Conservation (phyloP, 2,329 filamentous ascomycete species). For the Sporothrix brunneoviolacea region DNA sequence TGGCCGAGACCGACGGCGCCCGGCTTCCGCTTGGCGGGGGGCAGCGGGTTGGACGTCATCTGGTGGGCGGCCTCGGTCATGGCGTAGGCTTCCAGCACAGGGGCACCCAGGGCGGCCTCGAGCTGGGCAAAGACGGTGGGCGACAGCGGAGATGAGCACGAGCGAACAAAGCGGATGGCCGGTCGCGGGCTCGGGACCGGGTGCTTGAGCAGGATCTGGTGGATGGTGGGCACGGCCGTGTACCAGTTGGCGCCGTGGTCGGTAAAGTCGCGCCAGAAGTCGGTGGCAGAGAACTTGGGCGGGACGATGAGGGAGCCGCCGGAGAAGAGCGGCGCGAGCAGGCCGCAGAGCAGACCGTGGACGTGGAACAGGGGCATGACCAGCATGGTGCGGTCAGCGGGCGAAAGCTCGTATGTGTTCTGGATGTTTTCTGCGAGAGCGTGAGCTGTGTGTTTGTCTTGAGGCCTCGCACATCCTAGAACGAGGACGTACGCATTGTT, state of each 20-base stretch:
- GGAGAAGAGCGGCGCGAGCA: conserved; percentile 68
- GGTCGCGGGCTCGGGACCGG: conserved; percentile 62
- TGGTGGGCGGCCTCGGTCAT: conserved; percentile 89
- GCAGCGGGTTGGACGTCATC: conserved; percentile 72
- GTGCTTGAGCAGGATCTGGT: conserved; percentile 77
- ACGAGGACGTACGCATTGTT: conserved; percentile 58
- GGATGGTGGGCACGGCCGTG: conserved; percentile 87
- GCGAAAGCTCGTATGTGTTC: conserved; percentile 65
- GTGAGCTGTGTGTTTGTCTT: no score
- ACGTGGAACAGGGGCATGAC: conserved; percentile 92
- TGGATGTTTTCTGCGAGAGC: conserved; percentile 74
- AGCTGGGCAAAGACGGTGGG: conserved; percentile 76
- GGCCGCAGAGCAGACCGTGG: conserved; percentile 76
- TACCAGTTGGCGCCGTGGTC: conserved; percentile 80
- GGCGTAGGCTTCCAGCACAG: conserved; percentile 82
- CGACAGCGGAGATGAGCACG: conserved; percentile 76
- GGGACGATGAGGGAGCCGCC: conserved; percentile 77
- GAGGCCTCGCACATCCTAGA: no score
- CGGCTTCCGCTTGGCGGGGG: conserved; percentile 66
- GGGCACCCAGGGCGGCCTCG: conserved; percentile 67
- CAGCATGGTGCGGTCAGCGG: conserved; percentile 70
- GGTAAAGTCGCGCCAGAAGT: conserved; percentile 76
- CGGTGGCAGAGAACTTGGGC: conserved; percentile 68
- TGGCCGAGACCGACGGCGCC: conserved; percentile 78
- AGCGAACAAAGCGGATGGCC: conserved; percentile 77